A percentile compares a stretch with the other conserved stretches of the same genome.
phyloP scores from a whole-genome alignment of 108 stramenopile species.

The Halocafeteria seosinensis region DNA sequence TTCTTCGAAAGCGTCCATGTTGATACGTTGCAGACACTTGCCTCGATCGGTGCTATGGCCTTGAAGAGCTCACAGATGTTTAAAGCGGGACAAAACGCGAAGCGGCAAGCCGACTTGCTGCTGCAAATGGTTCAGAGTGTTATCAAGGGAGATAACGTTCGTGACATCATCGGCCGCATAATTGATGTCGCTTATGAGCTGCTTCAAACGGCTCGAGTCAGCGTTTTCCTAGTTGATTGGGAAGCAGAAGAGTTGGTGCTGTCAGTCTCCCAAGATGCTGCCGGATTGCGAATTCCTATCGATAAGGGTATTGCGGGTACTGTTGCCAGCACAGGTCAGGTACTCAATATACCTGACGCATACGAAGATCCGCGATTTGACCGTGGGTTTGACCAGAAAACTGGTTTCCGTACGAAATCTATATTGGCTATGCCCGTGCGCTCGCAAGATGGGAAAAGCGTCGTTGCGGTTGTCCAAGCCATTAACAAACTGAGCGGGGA shows the following conservation, averaged over 20 bases:
- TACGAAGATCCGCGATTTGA: constrained; percentile 21
- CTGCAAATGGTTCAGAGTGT: background rate
- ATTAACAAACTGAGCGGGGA: background rate
- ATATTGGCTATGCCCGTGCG: constrained; percentile 27
- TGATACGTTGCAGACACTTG: no score
- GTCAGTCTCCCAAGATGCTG: background rate
- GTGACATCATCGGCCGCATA: constrained; percentile 1
- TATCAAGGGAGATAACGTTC: background rate
- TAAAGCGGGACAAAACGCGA: no score
- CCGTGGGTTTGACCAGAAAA: constrained; percentile 14
- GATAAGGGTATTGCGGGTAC: constrained; percentile 24
- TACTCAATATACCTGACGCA: constrained; percentile 28
- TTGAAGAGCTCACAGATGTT: no score
- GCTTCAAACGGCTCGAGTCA: background rate
- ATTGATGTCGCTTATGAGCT: background rate
- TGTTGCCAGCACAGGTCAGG: constrained; percentile 23
- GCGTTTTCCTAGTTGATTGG: constrained; percentile 3
- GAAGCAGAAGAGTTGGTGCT: background rate
- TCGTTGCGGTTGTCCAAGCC: background rate
- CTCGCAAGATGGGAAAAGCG: background rate
- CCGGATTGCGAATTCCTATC: background rate
- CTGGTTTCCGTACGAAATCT: constrained; percentile 37
- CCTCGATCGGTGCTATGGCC: no score
- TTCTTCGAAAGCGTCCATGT: no score
- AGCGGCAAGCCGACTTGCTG: background rate